phyloP scores from a whole-genome alignment of 2,329 filamentous ascomycete genomes.

The Microcyclosporella mali region DNA sequence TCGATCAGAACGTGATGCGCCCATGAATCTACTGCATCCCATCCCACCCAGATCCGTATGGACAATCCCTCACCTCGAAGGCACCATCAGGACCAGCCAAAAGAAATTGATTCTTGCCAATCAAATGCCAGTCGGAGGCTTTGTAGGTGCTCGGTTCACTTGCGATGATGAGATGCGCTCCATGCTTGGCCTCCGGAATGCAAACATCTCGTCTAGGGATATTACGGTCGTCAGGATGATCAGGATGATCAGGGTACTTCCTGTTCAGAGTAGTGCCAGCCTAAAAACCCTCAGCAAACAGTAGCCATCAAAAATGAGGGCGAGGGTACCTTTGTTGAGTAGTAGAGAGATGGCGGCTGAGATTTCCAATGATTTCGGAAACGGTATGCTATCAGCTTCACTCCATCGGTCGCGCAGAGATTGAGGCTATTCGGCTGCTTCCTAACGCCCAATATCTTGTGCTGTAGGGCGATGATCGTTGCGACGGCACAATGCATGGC shows the following conservation, averaged over 20 bases:
- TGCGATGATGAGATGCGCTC: slow-evolving; percentile 49
- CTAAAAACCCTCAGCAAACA: too few relatives aligned
- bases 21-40: slow-evolving; percentile 31
- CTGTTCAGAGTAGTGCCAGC: slow-evolving; percentile 49
- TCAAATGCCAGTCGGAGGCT: slow-evolving; percentile 47
- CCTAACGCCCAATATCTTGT: slow-evolving; percentile 36
- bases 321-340: slow-evolving; percentile 28
- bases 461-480: slow-evolving; percentile 43
- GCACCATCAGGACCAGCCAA: slow-evolving; percentile 36
- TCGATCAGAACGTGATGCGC: too few relatives aligned
- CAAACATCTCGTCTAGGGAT: slow-evolving; percentile 31
- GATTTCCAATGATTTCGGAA: slow-evolving; percentile 49
- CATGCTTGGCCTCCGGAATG: slow-evolving; percentile 36
- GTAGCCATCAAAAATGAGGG: too few relatives aligned
- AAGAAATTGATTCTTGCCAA: slow-evolving; percentile 43
- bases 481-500: slow-evolving; percentile 40
- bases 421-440: slow-evolving; percentile 47
- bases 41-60: slow-evolving; percentile 34
- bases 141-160: slow-evolving; percentile 51
- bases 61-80: slow-evolving; percentile 34
- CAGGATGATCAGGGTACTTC: slow-evolving; percentile 47
- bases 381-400: slow-evolving; percentile 44
- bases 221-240: slow-evolving; percentile 39
- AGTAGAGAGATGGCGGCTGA: slow-evolving; percentile 49
- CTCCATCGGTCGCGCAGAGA: slow-evolving; percentile 48